Conservation (phyloP, 2,329 filamentous ascomycete genomes). For the Botryotinia globosa region DNA sequence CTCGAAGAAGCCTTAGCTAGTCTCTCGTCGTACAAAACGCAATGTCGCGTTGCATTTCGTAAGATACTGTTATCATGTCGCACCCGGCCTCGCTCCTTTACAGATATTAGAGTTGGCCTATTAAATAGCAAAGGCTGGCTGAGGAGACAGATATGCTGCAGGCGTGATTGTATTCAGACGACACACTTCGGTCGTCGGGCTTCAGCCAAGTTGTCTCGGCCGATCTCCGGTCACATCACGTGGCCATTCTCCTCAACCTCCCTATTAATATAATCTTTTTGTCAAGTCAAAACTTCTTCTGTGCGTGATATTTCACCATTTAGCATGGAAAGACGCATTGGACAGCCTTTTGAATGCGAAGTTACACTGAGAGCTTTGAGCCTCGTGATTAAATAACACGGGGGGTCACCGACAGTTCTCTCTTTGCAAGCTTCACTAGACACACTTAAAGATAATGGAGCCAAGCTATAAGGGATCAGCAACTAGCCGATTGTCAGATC, state of each 20-base stretch:
- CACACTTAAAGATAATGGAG: not conserved
- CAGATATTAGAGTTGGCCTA: not conserved
- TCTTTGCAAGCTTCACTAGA: not conserved
- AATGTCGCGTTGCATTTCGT: conserved; percentile 3
- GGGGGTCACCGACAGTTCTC: not conserved
- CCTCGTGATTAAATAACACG: not conserved
- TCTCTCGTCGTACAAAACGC: not conserved
- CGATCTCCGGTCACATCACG: not conserved
- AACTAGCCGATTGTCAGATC: conserved; percentile 26
- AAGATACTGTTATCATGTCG: conserved; percentile 2
- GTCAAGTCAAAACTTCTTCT: not conserved
- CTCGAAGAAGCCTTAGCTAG: conserved; percentile 8
- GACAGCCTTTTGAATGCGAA: not conserved
- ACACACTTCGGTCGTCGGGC: not conserved
- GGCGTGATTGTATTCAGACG: not conserved
- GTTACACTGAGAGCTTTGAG: not conserved
- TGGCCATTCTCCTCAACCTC: not conserved
- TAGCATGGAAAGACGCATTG: not conserved
- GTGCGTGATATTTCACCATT: not conserved
- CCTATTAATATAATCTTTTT: not conserved
- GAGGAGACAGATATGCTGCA: not conserved
- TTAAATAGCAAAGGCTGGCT: not conserved
- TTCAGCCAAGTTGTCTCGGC: not conserved
- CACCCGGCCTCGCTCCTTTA: not conserved
- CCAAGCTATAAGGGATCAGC: not conserved